Percentiles rank a stretch among this genome's conserved stretches.
Conservation (phyloP, 768 basidiomycete genomes). For the Melanogaster broomeanus region DNA sequence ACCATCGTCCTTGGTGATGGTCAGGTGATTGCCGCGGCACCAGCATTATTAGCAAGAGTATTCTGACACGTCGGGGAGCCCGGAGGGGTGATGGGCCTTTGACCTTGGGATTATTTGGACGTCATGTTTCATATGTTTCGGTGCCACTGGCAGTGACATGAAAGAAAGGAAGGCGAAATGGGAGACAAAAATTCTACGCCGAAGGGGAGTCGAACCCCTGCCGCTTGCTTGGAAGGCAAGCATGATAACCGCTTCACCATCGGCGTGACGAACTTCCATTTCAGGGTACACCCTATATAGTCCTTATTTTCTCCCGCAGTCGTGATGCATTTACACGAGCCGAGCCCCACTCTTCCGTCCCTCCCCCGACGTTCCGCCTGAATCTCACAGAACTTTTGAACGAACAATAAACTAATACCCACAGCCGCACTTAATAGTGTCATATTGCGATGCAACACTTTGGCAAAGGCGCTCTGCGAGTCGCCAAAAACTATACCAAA, state of each 20-base stretch:
- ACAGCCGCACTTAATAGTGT: too few relatives aligned
- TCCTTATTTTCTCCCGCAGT: constrained; percentile 7
- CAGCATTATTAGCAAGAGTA: too few relatives aligned
- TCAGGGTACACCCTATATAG: constrained; percentile 5
- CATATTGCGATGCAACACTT: constrained; percentile 58
- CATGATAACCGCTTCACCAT: constrained; percentile 94
- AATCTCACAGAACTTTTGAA: neutral
- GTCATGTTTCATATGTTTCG: too few relatives aligned
- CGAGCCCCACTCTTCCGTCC: constrained; percentile 5
- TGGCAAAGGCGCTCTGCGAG: constrained; percentile 82
- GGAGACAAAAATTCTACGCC: constrained; percentile 31
- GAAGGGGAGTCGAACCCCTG: constrained; percentile 80
- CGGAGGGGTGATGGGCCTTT: too few relatives aligned
- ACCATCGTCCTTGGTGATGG: too few relatives aligned
- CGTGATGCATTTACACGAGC: neutral
- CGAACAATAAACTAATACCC: neutral
- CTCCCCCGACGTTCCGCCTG: neutral
- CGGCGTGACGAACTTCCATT: constrained; percentile 35
- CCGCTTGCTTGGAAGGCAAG: constrained; percentile 85
- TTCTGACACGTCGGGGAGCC: too few relatives aligned
- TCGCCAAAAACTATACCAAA: constrained; percentile 94
- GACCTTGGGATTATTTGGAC: too few relatives aligned
- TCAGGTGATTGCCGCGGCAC: too few relatives aligned
- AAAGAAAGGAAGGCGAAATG: neutral
- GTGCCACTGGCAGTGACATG: constrained; percentile 3